Conservation (phyloP, 257 asterid genomes). For the Petunia secreta region DNA sequence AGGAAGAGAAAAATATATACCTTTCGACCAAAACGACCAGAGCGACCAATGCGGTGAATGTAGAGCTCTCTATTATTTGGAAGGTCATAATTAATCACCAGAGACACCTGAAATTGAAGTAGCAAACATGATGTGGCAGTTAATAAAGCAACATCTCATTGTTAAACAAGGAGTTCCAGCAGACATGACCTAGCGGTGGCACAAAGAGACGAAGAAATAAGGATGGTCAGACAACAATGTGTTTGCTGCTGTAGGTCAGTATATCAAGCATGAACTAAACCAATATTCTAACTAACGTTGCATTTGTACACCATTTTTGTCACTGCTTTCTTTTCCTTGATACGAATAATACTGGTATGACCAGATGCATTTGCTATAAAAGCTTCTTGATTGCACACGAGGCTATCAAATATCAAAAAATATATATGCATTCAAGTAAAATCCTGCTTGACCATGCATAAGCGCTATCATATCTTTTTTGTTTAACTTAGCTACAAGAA, state of each 20-base stretch:
- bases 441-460: background rate
- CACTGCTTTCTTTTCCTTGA: constrained; percentile 12
- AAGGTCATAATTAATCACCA: constrained; percentile 96
- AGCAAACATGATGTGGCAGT: background rate
- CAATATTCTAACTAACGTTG: constrained; percentile 1
- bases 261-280: background rate
- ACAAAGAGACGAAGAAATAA: background rate
- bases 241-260: constrained; percentile 8
- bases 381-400: background rate
- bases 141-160: background rate
- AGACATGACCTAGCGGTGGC: background rate
- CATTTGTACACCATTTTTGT: constrained; percentile 10
- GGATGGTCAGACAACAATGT: background rate
- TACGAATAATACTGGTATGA: background rate
- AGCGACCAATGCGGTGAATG: constrained; percentile 95
- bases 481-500: background rate
- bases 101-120: constrained; percentile 57
- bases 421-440: background rate
- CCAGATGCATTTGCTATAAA: background rate
- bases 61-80: constrained; percentile 96
- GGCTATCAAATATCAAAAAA: background rate
- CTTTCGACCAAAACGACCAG: constrained; percentile 99
- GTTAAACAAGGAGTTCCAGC: background rate
- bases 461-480: constrained; percentile 3
- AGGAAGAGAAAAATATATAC: constrained; percentile 37